phyloP scores from a whole-genome alignment of 495 filamentous ascomycete genomes.

The Massariosphaeria phaeospora region DNA sequence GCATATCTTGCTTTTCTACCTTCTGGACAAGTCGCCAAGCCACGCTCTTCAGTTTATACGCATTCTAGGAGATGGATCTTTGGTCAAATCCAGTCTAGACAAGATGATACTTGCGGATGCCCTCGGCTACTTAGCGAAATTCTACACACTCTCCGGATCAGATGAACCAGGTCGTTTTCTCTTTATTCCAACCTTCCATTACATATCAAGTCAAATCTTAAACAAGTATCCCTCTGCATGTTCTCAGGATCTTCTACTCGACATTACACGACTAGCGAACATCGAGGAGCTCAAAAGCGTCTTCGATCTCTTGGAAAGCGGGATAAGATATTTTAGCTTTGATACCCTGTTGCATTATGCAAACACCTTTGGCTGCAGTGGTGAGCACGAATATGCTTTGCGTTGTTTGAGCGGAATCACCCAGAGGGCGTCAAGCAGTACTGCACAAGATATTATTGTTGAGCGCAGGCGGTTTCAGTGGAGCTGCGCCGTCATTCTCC shows the following conservation, averaged over 20 bases:
- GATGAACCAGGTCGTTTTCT: neutral
- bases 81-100: neutral
- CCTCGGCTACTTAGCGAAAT: slow-evolving; percentile 45
- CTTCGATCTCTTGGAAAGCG: slow-evolving; percentile 36
- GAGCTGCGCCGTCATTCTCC: slow-evolving; percentile 20
- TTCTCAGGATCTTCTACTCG: slow-evolving; percentile 36
- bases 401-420: slow-evolving; percentile 7
- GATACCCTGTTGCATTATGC: slow-evolving; percentile 44
- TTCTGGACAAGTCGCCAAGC: slow-evolving; percentile 47
- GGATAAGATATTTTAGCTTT: slow-evolving; percentile 37
- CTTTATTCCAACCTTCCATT: slow-evolving; percentile 22
- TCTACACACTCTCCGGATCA: neutral
- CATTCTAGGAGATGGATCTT: slow-evolving; percentile 36
- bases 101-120: slow-evolving; percentile 46
- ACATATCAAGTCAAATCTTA: neutral
- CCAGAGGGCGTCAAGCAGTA: neutral
- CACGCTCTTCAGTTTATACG: slow-evolving; percentile 47
- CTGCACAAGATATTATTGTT: neutral
- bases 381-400: slow-evolving; percentile 31
- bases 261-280: slow-evolving; percentile 18
- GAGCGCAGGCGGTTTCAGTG: neutral
- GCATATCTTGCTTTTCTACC: slow-evolving; percentile 41
- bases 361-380: slow-evolving; percentile 12
- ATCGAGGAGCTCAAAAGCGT: slow-evolving; percentile 30
- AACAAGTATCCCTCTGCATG: slow-evolving; percentile 19